phyloP scores from a whole-genome alignment of 495 filamentous ascomycete species.

The Pseudotulostoma volvatum region DNA sequence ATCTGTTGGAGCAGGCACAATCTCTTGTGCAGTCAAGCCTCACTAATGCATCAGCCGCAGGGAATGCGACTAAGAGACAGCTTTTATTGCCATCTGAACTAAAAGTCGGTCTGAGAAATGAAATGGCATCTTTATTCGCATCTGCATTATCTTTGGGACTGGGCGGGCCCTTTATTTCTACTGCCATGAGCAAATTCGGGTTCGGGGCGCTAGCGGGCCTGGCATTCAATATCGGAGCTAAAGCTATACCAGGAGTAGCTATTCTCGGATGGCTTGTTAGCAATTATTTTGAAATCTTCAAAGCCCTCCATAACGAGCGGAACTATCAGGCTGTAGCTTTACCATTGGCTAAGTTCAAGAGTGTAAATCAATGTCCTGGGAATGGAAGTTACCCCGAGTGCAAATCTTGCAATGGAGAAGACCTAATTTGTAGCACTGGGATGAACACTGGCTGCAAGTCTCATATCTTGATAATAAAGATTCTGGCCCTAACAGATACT shows the following conservation, averaged over 20 bases:
- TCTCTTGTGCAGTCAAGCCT: background rate
- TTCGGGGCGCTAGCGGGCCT: background rate
- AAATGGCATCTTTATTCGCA: background rate
- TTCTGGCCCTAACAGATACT: no score
- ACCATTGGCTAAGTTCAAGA: background rate
- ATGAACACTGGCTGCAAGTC: background rate
- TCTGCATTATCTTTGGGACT: background rate
- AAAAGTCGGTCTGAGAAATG: background rate
- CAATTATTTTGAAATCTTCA: background rate
- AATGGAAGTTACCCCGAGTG: background rate
- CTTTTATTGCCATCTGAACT: background rate
- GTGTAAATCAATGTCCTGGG: background rate
- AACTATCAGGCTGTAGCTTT: background rate
- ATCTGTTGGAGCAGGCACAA: background rate
- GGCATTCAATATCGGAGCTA: background rate
- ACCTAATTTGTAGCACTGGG: background rate
- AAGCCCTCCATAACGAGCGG: background rate
- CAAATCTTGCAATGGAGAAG: background rate
- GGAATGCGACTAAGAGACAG: background rate
- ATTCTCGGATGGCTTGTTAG: background rate
- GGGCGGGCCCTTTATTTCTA: background rate
- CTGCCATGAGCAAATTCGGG: background rate
- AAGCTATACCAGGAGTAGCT: background rate
- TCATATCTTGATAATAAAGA: background rate
- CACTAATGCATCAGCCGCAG: background rate